These are phyloP conservation scores for Gastrolobium bilobum DNA, from an alignment of 306 rosid genomes.

Conservation along the genomic window DNA sequence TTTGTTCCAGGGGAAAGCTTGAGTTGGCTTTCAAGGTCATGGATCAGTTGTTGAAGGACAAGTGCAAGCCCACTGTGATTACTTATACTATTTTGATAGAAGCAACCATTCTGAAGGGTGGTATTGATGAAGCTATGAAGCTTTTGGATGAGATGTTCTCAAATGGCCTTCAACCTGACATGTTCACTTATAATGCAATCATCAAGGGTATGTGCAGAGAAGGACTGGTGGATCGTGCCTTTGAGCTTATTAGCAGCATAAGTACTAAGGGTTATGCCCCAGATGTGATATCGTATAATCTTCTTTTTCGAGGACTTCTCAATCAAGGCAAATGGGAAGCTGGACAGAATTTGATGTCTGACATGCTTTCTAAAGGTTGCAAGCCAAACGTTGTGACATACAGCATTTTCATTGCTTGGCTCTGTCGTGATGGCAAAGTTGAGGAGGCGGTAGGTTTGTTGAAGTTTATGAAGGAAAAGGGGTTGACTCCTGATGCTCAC, in stretches of 20 bases:
- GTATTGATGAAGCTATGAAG: conserved; percentile 70
- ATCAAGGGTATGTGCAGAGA: conserved; percentile 80
- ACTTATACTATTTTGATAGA: conserved; percentile 90
- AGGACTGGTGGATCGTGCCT: conserved; percentile 78
- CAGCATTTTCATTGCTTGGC: conserved; percentile 70
- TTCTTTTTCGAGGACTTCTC: conserved; percentile 68
- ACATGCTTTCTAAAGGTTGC: conserved; percentile 69
- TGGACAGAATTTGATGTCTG: conserved; percentile 68
- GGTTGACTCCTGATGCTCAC: conserved; percentile 78
- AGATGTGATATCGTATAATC: conserved; percentile 72
- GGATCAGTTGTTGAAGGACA: conserved; percentile 74
- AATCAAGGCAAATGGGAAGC: conserved; percentile 71
- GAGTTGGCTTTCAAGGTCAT: conserved; percentile 62
- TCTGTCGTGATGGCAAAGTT: conserved; percentile 73
- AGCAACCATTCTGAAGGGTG: conserved; percentile 75
- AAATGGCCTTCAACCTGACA: conserved; percentile 76
- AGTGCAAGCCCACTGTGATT: conserved; percentile 78
- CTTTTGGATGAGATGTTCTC: conserved; percentile 82
- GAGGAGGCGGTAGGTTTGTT: conserved; percentile 74
- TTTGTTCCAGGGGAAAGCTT: conserved; percentile 74
- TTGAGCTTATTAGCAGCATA: conserved; percentile 60
- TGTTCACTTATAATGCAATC: conserved; percentile 73
- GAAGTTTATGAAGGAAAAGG: conserved; percentile 79
- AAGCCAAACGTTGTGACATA: conserved; percentile 77
- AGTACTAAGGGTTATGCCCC: conserved; percentile 70